phyloP scores from a whole-genome alignment of 352 stramenopile genomes.

The Pythium diclinum region DNA sequence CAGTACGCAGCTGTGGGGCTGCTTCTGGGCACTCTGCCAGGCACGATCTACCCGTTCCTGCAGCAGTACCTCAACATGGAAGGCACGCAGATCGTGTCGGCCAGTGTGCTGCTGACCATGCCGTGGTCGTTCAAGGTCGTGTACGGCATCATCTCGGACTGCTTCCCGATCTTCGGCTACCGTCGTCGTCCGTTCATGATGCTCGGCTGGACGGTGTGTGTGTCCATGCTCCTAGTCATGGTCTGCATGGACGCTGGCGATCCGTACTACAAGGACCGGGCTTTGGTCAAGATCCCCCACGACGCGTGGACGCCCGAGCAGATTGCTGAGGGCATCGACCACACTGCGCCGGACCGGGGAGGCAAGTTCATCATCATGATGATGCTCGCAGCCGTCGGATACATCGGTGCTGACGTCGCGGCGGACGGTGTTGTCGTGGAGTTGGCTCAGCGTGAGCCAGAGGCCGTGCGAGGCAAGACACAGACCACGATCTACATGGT shows the following conservation, averaged over 20 bases:
- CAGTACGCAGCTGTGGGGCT: not conserved
- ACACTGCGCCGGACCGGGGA: not conserved
- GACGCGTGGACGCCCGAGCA: not conserved
- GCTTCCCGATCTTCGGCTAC: conserved; percentile 35
- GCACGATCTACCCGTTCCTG: not conserved
- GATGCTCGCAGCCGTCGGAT: conserved; percentile 1
- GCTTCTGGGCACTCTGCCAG: not conserved
- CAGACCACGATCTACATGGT: conserved; percentile 6
- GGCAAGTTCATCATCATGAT: conserved; percentile 4
- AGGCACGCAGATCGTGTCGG: conserved; percentile 30
- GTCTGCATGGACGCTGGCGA: not conserved
- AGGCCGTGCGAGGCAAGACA: not conserved
- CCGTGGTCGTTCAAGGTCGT: conserved; percentile 39
- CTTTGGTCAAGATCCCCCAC: not conserved
- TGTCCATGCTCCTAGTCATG: not conserved
- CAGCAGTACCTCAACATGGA: conserved; percentile 33
- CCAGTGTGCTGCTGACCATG: conserved; percentile 25
- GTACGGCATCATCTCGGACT: conserved; percentile 29
- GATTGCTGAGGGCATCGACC: not conserved
- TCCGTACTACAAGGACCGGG: not conserved
- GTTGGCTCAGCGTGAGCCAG: not conserved
- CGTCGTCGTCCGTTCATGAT: conserved; percentile 37
- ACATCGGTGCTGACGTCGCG: not conserved
- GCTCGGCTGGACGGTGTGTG: not conserved
- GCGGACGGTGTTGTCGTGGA: not conserved